These are phyloP conservation scores for Arthrobotrys iridis DNA, from an alignment of 2,329 filamentous ascomycete genomes.

Conservation along the genomic window DNA sequence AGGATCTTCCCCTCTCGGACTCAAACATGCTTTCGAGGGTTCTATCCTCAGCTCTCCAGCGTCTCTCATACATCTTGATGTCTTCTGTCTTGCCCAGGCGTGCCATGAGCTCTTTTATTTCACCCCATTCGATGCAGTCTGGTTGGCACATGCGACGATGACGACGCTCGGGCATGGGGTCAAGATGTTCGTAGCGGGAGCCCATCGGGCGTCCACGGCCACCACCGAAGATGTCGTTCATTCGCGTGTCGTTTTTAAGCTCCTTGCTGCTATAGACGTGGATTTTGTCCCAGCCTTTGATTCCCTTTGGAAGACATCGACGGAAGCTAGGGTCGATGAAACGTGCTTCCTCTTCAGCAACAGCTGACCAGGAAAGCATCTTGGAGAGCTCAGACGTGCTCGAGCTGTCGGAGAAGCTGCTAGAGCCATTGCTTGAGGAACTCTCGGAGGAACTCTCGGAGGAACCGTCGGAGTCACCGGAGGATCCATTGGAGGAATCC, in stretches of 20 bases:
- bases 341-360: neutral
- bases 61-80: neutral
- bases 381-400: too few species aligned
- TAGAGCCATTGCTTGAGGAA: too few species aligned
- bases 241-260: neutral
- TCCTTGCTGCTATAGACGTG: neutral
- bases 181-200: neutral
- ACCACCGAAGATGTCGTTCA: neutral
- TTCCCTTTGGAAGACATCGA: neutral
- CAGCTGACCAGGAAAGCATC: too few species aligned
- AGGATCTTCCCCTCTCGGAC: too few species aligned
- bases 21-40: too few species aligned
- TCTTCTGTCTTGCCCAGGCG: too few species aligned
- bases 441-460: too few species aligned
- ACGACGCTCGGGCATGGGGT: neutral
- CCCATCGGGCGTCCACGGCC: neutral
- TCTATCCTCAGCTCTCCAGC: neutral
- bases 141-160: neutral
- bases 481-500: too few species aligned
- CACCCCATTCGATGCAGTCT: neutral
- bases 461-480: too few species aligned
- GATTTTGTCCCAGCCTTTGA: neutral
- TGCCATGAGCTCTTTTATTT: neutral
- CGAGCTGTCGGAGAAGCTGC: too few species aligned
- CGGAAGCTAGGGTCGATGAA: neutral